These are phyloP conservation scores for Hanseniaspora nectarophila DNA, from an alignment of 805 yeast species.

Conservation along the genomic window DNA sequence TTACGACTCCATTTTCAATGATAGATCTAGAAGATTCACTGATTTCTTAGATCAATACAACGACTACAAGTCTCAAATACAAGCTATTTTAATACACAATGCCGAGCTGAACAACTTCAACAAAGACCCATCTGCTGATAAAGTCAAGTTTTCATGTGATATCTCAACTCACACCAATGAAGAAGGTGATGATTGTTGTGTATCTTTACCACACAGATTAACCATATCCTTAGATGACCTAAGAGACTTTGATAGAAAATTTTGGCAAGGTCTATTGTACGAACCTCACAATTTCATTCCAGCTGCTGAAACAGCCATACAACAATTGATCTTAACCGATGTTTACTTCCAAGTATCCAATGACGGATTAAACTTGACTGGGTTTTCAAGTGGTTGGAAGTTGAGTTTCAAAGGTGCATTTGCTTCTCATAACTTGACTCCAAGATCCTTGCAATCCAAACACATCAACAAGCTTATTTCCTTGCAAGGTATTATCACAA, in stretches of 20 bases:
- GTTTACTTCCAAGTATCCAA: conserved; percentile 18
- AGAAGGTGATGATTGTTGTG: conserved; percentile 13
- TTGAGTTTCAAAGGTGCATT: conserved; percentile 82
- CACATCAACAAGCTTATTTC: conserved; percentile 67
- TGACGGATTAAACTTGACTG: conserved; percentile 15
- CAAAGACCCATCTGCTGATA: conserved; percentile 15
- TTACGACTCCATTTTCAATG: conserved; percentile 48
- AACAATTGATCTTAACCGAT: conserved; percentile 64
- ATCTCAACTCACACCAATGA: conserved; percentile 14
- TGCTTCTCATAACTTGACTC: conserved; percentile 76
- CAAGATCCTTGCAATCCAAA: conserved; percentile 70
- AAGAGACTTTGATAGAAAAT: conserved; percentile 65
- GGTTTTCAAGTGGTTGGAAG: conserved; percentile 38
- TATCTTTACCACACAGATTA: conserved; percentile 36
- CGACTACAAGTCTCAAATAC: conserved; percentile 57
- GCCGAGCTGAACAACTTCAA: conserved; percentile 27
- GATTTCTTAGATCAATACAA: conserved; percentile 67
- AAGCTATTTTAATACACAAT: conserved; percentile 57
- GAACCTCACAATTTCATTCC: conserved; percentile 79
- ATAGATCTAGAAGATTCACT: conserved; percentile 76
- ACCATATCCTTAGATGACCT: conserved; percentile 74
- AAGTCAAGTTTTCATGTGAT: conserved; percentile 17
- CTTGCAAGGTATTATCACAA: conserved; percentile 88
- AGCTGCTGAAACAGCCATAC: conserved; percentile 74
- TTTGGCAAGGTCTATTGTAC: conserved; percentile 64